Evolutionary conservation across 352 stramenopile species (phyloP), one percentile per base, ranked within the genome.

Genomic region (Pythium volutum): DNA sequence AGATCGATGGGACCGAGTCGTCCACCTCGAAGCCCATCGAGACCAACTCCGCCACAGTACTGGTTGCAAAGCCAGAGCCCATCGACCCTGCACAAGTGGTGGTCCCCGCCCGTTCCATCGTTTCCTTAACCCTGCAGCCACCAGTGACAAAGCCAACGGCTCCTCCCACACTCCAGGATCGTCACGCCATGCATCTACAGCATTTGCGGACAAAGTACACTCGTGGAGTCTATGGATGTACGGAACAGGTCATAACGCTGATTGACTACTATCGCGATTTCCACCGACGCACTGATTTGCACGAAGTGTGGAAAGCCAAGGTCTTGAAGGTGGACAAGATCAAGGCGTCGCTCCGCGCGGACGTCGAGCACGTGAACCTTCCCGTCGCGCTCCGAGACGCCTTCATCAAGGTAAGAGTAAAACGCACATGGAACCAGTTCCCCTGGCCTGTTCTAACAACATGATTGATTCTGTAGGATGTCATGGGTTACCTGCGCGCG

Each of bases 261-360:
- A 74, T 95, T 14, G 84, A 92, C 58, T 95, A 95, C 45, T 95
- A 95, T 51, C 76, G 82, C 27, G 68, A 82, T 22, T 95, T 93
- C 45, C 76, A 84, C 54, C 77, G 86, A 0, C 86, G 86, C 34
- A 92, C 80, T 3, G 71, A 89, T 39, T 45, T 92, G 36, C 72
- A 65, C 45, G 81, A 93, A n/a, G 69, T 68, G 20, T 95, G 86
- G 86, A 87, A 87, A 62, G 43, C 69, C 41, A 75, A 77, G 45
- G 73, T 85, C 49, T 86, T 62, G 48, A 92, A 92, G 49, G 50
- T 82, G 43, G 61, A 88, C 29, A 95, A 95, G 70, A 83, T 95
- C 33, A 74, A 87, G 48, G 74, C 67, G 34, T 93, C 83, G 18
- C 64, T 95, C 16, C 71, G 63, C 2, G 79, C 88, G 27, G 83